phyloP scores from a whole-genome alignment of 352 stramenopile species.

The Plasmopara muralis region DNA sequence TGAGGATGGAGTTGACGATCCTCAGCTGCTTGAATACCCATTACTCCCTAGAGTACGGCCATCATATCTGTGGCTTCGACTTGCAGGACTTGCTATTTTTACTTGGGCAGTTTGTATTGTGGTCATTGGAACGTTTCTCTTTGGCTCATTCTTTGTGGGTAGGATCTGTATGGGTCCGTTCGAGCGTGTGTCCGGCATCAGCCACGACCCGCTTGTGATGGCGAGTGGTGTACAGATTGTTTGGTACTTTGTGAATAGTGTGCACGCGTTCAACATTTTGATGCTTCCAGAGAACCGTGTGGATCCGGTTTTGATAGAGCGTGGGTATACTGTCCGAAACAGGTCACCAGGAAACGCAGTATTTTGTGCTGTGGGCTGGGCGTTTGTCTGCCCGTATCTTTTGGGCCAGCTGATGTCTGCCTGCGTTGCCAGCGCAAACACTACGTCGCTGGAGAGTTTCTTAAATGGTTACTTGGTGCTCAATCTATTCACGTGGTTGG shows the following conservation, averaged over 20 bases:
- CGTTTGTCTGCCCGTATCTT: constrained; percentile 59
- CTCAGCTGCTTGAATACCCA: constrained; percentile 60
- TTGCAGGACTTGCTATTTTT: constrained; percentile 46
- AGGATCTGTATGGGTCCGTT: constrained; percentile 61
- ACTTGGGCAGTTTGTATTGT: constrained; percentile 55
- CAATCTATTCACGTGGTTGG: constrained; percentile 63
- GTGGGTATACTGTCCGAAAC: constrained; percentile 70
- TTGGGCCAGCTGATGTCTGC: constrained; percentile 54
- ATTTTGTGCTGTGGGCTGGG: constrained; percentile 52
- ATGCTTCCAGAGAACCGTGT: constrained; percentile 57
- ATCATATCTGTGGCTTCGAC: constrained; percentile 43
- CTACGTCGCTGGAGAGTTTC: constrained; percentile 54
- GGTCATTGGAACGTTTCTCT: constrained; percentile 53
- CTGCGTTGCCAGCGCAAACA: constrained; percentile 41
- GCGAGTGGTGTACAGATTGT: constrained; percentile 65
- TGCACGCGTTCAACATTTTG: constrained; percentile 54
- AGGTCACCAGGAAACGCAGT: constrained; percentile 49
- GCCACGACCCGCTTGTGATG: constrained; percentile 69
- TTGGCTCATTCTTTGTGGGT: constrained; percentile 64
- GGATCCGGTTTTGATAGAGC: constrained; percentile 42
- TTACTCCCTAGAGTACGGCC: constrained; percentile 50
- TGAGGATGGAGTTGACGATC: constrained; percentile 72
- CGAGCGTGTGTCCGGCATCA: constrained; percentile 60
- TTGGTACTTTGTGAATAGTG: constrained; percentile 64
- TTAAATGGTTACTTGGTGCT: constrained; percentile 71